phyloP scores from a whole-genome alignment of 352 stramenopile species.

The Phytopythium vexans region DNA sequence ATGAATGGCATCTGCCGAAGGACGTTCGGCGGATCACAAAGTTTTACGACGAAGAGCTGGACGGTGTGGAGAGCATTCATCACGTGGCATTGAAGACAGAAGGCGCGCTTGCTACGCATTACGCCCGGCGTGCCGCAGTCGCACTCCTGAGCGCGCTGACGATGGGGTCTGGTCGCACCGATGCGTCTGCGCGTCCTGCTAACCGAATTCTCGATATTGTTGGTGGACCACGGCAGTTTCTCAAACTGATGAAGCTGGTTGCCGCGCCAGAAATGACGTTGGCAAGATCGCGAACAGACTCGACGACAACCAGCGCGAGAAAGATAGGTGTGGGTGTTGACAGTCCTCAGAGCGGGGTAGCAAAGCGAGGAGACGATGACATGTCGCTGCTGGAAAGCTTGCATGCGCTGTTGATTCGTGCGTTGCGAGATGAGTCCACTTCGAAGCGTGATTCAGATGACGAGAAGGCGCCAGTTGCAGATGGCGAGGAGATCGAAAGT shows the following conservation, averaged over 20 bases:
- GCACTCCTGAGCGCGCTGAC: slow-evolving; percentile 26
- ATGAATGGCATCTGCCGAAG: slow-evolving; percentile 73
- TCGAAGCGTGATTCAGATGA: background rate
- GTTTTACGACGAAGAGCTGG: slow-evolving; percentile 77
- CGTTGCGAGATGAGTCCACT: slow-evolving; percentile 1
- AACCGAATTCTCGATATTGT: slow-evolving; percentile 43
- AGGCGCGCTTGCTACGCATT: slow-evolving; percentile 79
- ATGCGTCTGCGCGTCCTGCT: background rate
- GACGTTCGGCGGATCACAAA: slow-evolving; percentile 74
- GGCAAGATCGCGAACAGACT: slow-evolving; percentile 2
- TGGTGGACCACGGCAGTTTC: slow-evolving; percentile 69
- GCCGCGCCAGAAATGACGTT: slow-evolving; percentile 77
- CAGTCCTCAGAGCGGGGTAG: background rate
- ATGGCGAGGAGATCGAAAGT: slow-evolving; percentile 18
- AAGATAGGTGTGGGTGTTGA: background rate
- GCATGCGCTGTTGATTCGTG: slow-evolving; percentile 1
- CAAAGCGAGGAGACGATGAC: background rate
- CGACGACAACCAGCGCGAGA: background rate
- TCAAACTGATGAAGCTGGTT: slow-evolving; percentile 80
- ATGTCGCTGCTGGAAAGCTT: slow-evolving; percentile 5
- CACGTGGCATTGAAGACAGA: slow-evolving; percentile 72
- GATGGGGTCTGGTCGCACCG: background rate
- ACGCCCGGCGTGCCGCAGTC: slow-evolving; percentile 58
- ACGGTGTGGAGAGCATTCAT: slow-evolving; percentile 71
- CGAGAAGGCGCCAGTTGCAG: slow-evolving; percentile 7